phyloP scores from a whole-genome alignment of 2,329 filamentous ascomycete species.

The Fusarium incarnatum region DNA sequence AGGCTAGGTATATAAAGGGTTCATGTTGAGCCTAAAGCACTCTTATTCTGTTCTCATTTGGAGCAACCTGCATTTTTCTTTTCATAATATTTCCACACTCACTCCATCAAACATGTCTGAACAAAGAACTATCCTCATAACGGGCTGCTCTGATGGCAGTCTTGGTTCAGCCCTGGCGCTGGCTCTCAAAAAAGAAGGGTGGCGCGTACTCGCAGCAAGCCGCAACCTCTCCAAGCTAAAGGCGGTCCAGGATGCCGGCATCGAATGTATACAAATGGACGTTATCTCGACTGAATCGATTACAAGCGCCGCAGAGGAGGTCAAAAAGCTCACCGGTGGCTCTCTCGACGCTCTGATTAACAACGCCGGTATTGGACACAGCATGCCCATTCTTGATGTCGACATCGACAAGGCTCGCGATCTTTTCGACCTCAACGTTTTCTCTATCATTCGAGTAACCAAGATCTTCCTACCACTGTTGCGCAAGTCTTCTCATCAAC shows the following conservation, averaged over 20 bases:
- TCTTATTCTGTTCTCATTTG: background rate
- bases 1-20: background rate
- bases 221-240: slow-evolving; percentile 45
- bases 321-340: slow-evolving; percentile 39
- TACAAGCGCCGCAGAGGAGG: slow-evolving; percentile 12
- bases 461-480: slow-evolving; percentile 42
- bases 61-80: background rate
- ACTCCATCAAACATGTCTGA: background rate
- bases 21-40: background rate
- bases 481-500: slow-evolving; percentile 19
- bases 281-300: slow-evolving; percentile 42
- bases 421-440: slow-evolving; percentile 46
- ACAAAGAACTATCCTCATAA: slow-evolving; percentile 48
- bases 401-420: slow-evolving; percentile 32
- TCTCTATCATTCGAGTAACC: slow-evolving; percentile 40
- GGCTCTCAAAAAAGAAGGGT: slow-evolving; percentile 45
- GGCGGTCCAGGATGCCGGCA: slow-evolving; percentile 20
- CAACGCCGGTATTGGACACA: slow-evolving; percentile 46
- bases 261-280: slow-evolving; percentile 44
- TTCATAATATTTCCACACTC: background rate
- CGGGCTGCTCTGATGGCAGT: slow-evolving; percentile 52
- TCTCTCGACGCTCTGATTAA: slow-evolving; percentile 48
- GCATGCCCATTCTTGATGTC: slow-evolving; percentile 42
- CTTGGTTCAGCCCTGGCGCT: slow-evolving; percentile 49
- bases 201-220: slow-evolving; percentile 49